Evolutionary conservation across 768 basidiomycete species (phyloP).

Genomic region (Russula earlei): DNA sequence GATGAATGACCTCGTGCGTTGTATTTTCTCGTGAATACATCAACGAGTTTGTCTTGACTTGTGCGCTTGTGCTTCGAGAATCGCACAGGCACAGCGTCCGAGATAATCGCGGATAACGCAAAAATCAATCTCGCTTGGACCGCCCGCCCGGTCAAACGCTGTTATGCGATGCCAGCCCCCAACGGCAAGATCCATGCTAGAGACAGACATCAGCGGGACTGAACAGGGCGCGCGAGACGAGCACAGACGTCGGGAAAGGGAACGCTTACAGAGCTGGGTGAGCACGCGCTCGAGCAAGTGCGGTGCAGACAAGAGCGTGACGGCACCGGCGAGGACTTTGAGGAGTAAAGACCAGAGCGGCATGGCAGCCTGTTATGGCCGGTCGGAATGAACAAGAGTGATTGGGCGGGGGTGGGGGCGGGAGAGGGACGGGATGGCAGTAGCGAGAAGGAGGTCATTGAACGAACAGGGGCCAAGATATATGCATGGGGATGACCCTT

Average conservation of each 20-base stretch:
- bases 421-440: no score
- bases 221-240: neutral
- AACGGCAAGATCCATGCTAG: slow-evolving; percentile 6
- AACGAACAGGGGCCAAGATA: neutral
- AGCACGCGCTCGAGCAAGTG: slow-evolving; percentile 7
- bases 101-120: neutral
- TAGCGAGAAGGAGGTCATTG: no score
- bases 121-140: no score
- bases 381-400: no score
- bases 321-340: neutral
- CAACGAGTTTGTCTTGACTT: no score
- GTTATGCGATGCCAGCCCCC: slow-evolving; percentile 13
- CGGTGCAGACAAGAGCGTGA: slow-evolving; percentile 4
- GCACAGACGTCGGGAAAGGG: no score
- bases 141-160: neutral
- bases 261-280: neutral
- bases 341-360: neutral
- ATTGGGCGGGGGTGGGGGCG: no score
- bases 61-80: neutral
- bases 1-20: no score
- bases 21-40: no score
- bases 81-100: neutral
- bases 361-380: neutral
- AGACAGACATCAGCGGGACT: neutral
- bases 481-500: neutral